Evolutionary conservation across 2,329 filamentous ascomycete genomes (phyloP).

Genomic region (Paraphoma chrysanthemicola): DNA sequence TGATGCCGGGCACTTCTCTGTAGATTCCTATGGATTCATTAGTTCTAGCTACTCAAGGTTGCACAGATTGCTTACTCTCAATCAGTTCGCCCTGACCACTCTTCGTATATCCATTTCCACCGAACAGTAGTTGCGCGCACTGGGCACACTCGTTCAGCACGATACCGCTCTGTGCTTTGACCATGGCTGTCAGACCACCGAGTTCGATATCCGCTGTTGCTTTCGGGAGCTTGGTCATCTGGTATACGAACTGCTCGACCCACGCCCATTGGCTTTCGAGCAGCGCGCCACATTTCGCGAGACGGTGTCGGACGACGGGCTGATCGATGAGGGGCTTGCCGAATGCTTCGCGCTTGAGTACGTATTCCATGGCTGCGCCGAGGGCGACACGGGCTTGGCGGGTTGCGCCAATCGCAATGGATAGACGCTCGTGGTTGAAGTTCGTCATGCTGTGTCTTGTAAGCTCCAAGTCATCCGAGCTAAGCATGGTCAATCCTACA

Average conservation of each 20-base stretch:
- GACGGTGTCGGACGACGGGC: conserved; percentile 74
- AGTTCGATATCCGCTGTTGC: conserved; percentile 68
- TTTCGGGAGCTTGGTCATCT: conserved; percentile 68
- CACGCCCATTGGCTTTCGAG: conserved; percentile 75
- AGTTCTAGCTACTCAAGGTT: conserved; percentile 4
- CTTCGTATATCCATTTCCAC: conserved; percentile 75
- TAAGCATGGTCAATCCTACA: conserved; percentile 38
- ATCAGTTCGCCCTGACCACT: conserved; percentile 74
- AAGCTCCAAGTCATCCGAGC: neutral
- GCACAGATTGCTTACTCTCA: conserved; percentile 63
- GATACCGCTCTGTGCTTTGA: conserved; percentile 75
- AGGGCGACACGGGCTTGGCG: conserved; percentile 69
- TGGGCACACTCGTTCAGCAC: conserved; percentile 75
- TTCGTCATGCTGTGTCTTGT: conserved; percentile 65
- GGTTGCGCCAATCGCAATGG: conserved; percentile 69
- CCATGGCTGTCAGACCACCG: conserved; percentile 74
- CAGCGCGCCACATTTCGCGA: conserved; percentile 72
- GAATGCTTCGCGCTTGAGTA: conserved; percentile 71
- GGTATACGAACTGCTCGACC: conserved; percentile 74
- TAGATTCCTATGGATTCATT: conserved; percentile 59
- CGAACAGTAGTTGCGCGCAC: conserved; percentile 73
- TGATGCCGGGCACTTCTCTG: conserved; percentile 67
- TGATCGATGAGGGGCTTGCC: conserved; percentile 75
- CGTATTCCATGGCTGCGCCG: conserved; percentile 66
- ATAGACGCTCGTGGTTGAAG: conserved; percentile 79